Base-by-base conservation (phyloP, 352 stramenopile species). In the Globisporangium spinosum region DNA sequence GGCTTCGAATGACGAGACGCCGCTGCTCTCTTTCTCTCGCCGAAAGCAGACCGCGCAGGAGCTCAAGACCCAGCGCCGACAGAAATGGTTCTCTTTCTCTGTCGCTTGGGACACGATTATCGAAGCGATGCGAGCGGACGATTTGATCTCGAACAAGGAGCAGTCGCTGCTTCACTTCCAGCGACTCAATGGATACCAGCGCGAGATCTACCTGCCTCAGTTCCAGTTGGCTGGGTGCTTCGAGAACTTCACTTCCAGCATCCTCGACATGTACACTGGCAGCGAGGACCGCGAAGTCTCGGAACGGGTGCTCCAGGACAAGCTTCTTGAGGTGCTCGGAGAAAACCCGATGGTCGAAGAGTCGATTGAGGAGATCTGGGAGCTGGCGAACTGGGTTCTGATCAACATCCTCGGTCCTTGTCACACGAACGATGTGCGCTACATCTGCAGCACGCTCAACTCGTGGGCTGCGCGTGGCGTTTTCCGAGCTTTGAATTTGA, bases 71-170 rank as follows among this genome's bases (percentile, higher is more conserved):
- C 88, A 98, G 53, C 89, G 97, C 51, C 98, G 97, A 27, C 95
- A 98, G 71, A 98, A 99, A 70, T 99, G 97, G 97, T 93, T 98
- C 1, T 98, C 98, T 49, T 99, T 99, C 70, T 98, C 95, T 22
- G 89, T 97, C 29, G 96, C 97, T 3, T 99, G 97, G 97, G 98
- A 99, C 70, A 95, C 97, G 56, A 97, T 99, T 54, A 98, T 99
- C 59, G 91, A 98, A 72, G 91, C 95, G 55, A 98, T 99, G 80
- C 86, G 97, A 45, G 83, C 87, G 2, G 94, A 98, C 65, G 90
- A 96, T 62, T 85, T 97, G 70, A 95, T 97, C 70, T 95, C 90
- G 53, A 94, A 93, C 64, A 89, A 84, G 23, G 89, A 96, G 69
- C 90, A 93, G 40, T 77, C 67, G 73, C 82, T 98, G 58, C 82